Conservation (phyloP, 371 early-diverging fungal species). For the Ordospora pajunii region DNA sequence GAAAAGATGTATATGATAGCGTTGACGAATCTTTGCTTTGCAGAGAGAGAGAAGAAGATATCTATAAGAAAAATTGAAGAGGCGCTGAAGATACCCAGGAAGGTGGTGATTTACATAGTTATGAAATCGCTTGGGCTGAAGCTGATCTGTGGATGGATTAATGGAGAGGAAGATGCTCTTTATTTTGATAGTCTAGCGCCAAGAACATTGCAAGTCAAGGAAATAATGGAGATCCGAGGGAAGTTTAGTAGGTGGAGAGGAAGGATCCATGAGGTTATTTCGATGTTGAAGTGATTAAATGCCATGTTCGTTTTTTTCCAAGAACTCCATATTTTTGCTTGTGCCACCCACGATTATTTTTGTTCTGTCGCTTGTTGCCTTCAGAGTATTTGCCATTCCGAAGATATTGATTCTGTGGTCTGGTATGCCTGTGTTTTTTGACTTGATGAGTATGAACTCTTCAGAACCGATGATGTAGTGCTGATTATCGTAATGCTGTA, state of each 20-base stretch:
- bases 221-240: slow-evolving; percentile 22
- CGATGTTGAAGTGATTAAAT: slow-evolving; percentile 12
- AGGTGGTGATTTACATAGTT: slow-evolving; percentile 14
- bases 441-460: background rate
- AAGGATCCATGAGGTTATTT: slow-evolving; percentile 17
- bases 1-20: slow-evolving; percentile 28
- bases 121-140: slow-evolving; percentile 31
- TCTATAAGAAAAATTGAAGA: slow-evolving; percentile 5
- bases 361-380: background rate
- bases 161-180: slow-evolving; percentile 22
- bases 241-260: slow-evolving; percentile 25
- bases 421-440: background rate
- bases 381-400: background rate
- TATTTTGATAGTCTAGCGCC: slow-evolving; percentile 41
- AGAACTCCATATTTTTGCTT: slow-evolving; percentile 3
- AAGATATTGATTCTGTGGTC: background rate
- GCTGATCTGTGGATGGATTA: slow-evolving; percentile 43
- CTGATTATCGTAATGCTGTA: background rate
- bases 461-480: background rate
- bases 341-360: background rate
- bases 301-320: slow-evolving; percentile 7
- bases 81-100: background rate
- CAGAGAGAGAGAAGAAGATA: background rate
- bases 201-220: slow-evolving; percentile 11
- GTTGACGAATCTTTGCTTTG: slow-evolving; percentile 28